Conservation (phyloP, 805 yeast genomes). For the Candida qinlingensis region DNA sequence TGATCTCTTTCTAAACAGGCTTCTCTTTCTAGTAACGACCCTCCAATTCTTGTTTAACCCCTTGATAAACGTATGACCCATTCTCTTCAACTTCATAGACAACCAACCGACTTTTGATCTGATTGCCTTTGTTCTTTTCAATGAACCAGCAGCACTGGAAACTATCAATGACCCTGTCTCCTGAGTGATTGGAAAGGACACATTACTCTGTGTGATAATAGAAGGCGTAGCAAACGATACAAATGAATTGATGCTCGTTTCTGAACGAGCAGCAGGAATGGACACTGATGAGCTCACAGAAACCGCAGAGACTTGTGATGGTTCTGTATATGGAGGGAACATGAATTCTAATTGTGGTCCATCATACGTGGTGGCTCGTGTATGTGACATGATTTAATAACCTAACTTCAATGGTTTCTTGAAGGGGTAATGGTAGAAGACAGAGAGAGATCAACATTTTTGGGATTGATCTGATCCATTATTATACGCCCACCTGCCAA, state of each 20-base stretch:
- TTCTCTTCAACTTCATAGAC: slow-evolving; percentile 21
- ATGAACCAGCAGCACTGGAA: slow-evolving; percentile 5
- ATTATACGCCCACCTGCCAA: too few relatives aligned
- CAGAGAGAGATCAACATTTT: too few relatives aligned
- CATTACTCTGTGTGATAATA: neutral
- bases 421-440: too few relatives aligned
- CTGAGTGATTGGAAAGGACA: neutral
- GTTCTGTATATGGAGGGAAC: slow-evolving; percentile 26
- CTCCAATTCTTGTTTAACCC: slow-evolving; percentile 23
- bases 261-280: neutral
- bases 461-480: too few relatives aligned
- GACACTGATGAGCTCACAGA: slow-evolving; percentile 1
- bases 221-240: neutral
- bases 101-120: slow-evolving; percentile 35
- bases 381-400: slow-evolving; percentile 23
- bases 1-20: neutral
- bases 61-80: slow-evolving; percentile 24
- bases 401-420: too few relatives aligned
- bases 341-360: slow-evolving; percentile 36
- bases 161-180: neutral
- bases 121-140: slow-evolving; percentile 31
- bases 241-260: too few relatives aligned
- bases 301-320: neutral
- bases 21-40: slow-evolving; percentile 21
- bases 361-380: slow-evolving; percentile 30